Evolutionary conservation across 2,329 filamentous ascomycete species (phyloP).

Genomic region (Diaporthe velutina): DNA sequence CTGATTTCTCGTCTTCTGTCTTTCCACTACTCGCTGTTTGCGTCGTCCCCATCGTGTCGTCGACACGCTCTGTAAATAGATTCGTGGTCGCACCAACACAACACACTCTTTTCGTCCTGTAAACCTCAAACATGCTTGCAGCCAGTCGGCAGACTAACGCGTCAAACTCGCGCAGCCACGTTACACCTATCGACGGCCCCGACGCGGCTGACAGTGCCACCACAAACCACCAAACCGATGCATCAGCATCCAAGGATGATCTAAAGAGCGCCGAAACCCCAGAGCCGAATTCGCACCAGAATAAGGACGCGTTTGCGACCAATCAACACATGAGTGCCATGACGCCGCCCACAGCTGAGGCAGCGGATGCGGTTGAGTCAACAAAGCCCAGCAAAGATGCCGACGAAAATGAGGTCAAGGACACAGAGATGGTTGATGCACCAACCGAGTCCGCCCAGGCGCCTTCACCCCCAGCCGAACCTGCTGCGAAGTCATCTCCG

Average conservation of each 20-base stretch:
- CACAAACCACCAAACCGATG: conserved; percentile 2
- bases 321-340: conserved; percentile 44
- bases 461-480: conserved; percentile 36
- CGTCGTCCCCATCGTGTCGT: background rate
- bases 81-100: background rate
- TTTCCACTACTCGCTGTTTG: background rate
- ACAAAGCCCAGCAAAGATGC: conserved; percentile 26
- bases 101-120: background rate
- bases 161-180: conserved; percentile 39
- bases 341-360: conserved; percentile 35
- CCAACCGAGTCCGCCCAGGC: conserved; percentile 40
- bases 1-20: background rate
- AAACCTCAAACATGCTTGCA: background rate
- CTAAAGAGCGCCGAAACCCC: conserved; percentile 34
- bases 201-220: conserved; percentile 33
- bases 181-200: conserved; percentile 36
- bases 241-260: conserved; percentile 27
- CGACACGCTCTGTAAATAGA: background rate
- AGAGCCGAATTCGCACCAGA: conserved; percentile 33
- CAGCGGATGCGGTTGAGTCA: conserved; percentile 19
- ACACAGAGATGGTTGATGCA: conserved; percentile 49
- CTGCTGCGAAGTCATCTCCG: conserved; percentile 7
- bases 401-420: conserved; percentile 30
- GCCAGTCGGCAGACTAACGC: conserved; percentile 28
- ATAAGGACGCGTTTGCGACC: conserved; percentile 45